These are phyloP conservation scores for Penicillium sclerotiorum DNA, from an alignment of 2,329 filamentous ascomycete species.

Conservation along the genomic window DNA sequence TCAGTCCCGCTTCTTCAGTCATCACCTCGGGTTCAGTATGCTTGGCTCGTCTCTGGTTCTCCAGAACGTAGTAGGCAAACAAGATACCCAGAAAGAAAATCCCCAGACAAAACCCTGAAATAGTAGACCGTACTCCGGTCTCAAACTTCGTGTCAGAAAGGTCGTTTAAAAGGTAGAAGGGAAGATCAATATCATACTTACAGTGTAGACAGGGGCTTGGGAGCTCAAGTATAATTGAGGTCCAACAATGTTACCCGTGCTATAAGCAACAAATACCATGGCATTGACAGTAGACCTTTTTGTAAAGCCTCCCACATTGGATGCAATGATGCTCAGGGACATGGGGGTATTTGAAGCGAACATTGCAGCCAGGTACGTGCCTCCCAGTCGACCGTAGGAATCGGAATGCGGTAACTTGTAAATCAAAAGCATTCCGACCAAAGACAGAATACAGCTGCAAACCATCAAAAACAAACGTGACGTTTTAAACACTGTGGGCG, in stretches of 20 bases:
- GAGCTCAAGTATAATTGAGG: slow-evolving; percentile 36
- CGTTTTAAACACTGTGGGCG: slow-evolving; percentile 32
- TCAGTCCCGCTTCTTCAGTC: too few species aligned
- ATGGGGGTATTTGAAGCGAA: slow-evolving; percentile 40
- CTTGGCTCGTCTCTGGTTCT: slow-evolving; percentile 35
- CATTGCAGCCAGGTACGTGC: slow-evolving; percentile 32
- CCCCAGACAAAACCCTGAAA: slow-evolving; percentile 32
- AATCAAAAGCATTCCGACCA: slow-evolving; percentile 38
- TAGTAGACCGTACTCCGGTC: slow-evolving; percentile 29
- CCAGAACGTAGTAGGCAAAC: slow-evolving; percentile 30
- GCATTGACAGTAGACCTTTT: slow-evolving; percentile 43
- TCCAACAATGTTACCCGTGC: slow-evolving; percentile 37
- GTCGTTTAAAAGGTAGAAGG: too few species aligned
- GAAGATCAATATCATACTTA: slow-evolving; percentile 16
- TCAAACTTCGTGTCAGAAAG: too few species aligned
- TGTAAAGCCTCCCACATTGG: slow-evolving; percentile 40
- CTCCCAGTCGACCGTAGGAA: slow-evolving; percentile 31
- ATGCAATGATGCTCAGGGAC: slow-evolving; percentile 35
- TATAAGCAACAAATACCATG: slow-evolving; percentile 52
- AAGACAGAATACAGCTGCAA: too few species aligned
- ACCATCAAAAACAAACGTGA: slow-evolving; percentile 16
- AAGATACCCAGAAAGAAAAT: slow-evolving; percentile 33
- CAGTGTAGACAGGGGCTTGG: slow-evolving; percentile 36
- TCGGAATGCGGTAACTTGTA: slow-evolving; percentile 31
- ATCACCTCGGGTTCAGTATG: too few species aligned